Percentiles rank a stretch among this genome's conserved stretches.
Conservation (phyloP, 2,329 filamentous ascomycete species). For the Cladorrhinum sp. region DNA sequence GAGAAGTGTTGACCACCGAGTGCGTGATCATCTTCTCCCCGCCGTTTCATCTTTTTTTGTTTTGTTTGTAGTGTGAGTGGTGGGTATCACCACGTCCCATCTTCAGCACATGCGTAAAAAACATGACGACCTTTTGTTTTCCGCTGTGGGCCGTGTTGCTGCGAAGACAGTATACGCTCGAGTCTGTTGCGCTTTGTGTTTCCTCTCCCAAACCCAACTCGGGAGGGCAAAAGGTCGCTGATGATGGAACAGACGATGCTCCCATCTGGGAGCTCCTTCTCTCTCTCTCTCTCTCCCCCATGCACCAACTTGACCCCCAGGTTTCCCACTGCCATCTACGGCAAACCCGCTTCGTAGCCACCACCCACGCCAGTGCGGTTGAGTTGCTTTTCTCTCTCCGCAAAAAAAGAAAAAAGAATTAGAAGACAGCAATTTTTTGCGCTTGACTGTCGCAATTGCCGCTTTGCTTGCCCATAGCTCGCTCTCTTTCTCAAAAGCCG, state of each 20-base stretch:
- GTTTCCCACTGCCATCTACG: too few species aligned
- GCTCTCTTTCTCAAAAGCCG: neutral
- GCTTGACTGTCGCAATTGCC: neutral
- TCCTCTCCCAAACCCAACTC: neutral
- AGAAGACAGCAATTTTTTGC: neutral
- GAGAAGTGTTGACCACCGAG: neutral
- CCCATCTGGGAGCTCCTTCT: neutral
- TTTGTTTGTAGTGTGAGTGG: neutral
- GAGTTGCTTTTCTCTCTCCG: neutral
- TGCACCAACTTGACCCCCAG: neutral
- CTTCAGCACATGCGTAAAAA: neutral
- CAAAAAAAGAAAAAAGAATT: neutral
- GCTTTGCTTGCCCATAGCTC: neutral
- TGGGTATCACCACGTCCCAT: neutral
- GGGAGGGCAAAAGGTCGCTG: neutral
- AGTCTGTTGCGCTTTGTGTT: too few species aligned
- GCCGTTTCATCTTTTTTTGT: neutral
- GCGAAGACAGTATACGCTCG: neutral
- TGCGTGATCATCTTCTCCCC: neutral
- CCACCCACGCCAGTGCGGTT: neutral
- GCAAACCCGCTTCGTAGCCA: too few species aligned
- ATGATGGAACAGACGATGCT: neutral
- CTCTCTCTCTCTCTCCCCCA: neutral
- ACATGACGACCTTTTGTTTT: neutral
- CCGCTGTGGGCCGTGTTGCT: neutral